These are phyloP conservation scores for Suillus luteus DNA, from an alignment of 768 basidiomycete genomes.

Conservation along the genomic window DNA sequence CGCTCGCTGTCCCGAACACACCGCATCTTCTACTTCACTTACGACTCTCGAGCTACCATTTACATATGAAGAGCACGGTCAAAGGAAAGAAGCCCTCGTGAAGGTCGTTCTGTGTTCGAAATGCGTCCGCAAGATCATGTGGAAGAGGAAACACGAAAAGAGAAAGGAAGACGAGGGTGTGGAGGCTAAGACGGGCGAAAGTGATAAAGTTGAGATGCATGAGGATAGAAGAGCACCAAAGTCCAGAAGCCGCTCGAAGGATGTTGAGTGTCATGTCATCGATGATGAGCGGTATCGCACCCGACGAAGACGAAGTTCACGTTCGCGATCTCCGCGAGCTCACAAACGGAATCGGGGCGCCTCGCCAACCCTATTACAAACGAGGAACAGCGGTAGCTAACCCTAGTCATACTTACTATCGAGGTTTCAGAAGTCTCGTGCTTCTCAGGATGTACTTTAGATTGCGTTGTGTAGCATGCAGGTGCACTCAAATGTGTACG, in stretches of 20 bases:
- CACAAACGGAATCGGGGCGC: conserved; percentile 10
- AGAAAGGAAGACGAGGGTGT: conserved; percentile 17
- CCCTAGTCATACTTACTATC: background rate
- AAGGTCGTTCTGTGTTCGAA: conserved; percentile 84
- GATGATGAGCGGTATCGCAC: background rate
- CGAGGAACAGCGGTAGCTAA: background rate
- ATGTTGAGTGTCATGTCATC: background rate
- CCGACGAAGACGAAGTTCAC: conserved; percentile 21
- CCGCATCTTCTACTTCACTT: conserved; percentile 41
- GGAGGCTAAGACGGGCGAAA: conserved; percentile 11
- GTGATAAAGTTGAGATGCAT: background rate
- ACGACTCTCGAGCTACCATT: conserved; percentile 90
- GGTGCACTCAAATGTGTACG: conserved; percentile 5
- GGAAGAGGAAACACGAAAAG: conserved; percentile 76
- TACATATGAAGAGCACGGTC: conserved; percentile 78
- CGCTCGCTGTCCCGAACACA: conserved; percentile 76
- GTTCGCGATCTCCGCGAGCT: conserved; percentile 31
- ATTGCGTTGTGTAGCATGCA: conserved; percentile 5
- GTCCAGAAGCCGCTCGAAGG: conserved; percentile 4
- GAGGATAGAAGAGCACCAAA: background rate
- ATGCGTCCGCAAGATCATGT: conserved; percentile 85
- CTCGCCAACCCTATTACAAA: background rate
- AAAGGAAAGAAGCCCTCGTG: conserved; percentile 78
- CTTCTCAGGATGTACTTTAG: conserved; percentile 6
- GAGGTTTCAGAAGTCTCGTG: background rate